Evolutionary conservation across 805 yeast genomes (phyloP), one percentile per base, ranked within the genome.

Genomic region (Yamadazyma laniorum): DNA sequence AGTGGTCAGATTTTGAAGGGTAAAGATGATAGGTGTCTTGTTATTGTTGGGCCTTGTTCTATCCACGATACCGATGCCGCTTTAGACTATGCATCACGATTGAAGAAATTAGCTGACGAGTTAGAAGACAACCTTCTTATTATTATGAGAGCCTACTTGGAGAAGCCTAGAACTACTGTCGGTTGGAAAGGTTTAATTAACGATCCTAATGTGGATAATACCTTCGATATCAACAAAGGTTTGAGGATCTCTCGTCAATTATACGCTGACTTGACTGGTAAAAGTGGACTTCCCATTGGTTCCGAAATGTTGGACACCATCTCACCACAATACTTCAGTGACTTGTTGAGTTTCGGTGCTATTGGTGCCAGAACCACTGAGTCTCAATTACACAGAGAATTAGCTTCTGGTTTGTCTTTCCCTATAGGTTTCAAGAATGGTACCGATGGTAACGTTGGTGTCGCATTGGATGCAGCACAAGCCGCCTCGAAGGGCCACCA

Each of bases 341-440:
- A 91, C 63, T 78, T 91, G 51, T 84, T 91, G 75, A 85, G 96
- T 18, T 79, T 93, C 37, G 99, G 99, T 56, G 99, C 99, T 34
- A 90, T 91, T 61, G 99, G 99, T 55, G 99, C 99, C 27, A 84
- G 99, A 74, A 91, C 99, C 32, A 91, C 99, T 27, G 99, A 91
- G 71, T 89, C 96, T 27, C 99, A 91, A 71, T 78, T 91, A 38
- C 99, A 91, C 65, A 82, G 99, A 64, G 99, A 91, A 65, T 77
- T 91, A 51, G 96, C 98, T 3, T 89, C 97, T 1, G 99, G 98
- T 22, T 72, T 93, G 32, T 86, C 96, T 3, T 91, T 93, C 88
- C 99, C 99, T 29, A 88, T 91, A 43, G 99, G 99, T 37, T 91
- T 91, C 82, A 91, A 91, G 63, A 91, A 91, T 59, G 98, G 98